Evolutionary conservation across 352 stramenopile species (phyloP), one percentile per base, ranked within the genome.

Genomic region (Phytophthora pisi): DNA sequence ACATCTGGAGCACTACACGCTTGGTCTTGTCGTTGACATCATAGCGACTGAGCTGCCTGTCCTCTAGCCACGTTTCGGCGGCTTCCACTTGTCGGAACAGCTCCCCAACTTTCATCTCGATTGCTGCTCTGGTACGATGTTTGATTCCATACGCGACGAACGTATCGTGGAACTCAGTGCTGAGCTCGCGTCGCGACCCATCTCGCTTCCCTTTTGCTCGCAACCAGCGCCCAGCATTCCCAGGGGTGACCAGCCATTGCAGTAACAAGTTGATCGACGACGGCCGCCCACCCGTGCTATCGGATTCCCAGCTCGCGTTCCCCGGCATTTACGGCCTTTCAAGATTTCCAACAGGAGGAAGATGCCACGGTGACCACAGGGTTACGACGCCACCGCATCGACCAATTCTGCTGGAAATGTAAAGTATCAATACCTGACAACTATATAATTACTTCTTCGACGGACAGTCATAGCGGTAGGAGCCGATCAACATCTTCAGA

Each of bases 401-500:
- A 34, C 30, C 30, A 34, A 34, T 9, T 34, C 30, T 34, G 30
- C 30, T 34, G 30, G 9, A 9, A 34, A 34, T 34, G 20, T 20
- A 20, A 20, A 20, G 20, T 20, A 20, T 20, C 20, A 20, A 20
- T 20, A 20, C 20, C 20, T 20, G 20, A 20, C 20, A 20, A 20
- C 20, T 20, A 20, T 20, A 20, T 20, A 20, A 20, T 20, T 20
- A 20, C 20, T 20, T 20, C 24, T 42, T 42, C 34, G 34, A 42
- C 34, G 11, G 16, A n/a, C 34, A n/a, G 26, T 76, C 50, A 79
- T 42, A 52, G 18, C 10, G 68, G 72, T n/a, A 80, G 51, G 15
- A 80, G 51, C 36, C 70, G 72, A 57, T 82, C 51, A 16, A 84
- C 58, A 23, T 78, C 68, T 11, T 24, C 47, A 23, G 42, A 26